Evolutionary conservation across 768 basidiomycete species (phyloP).

Genomic region (Panaeolus papilionaceus): DNA sequence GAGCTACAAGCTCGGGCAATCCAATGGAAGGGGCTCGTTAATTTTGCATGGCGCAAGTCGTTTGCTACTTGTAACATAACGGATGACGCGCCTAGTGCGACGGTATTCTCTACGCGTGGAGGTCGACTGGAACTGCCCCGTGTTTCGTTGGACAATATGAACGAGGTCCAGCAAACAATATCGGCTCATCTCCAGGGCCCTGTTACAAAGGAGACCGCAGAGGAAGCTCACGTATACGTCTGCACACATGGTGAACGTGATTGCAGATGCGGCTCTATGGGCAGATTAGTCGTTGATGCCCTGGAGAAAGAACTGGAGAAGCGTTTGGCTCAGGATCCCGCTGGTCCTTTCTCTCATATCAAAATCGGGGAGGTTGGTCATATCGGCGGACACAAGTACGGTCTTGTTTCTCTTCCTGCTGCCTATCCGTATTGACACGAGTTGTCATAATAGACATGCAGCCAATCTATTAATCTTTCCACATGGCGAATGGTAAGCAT

Average conservation of each 20-base stretch:
- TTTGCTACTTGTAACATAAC: conserved; percentile 6
- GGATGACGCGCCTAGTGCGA: conserved; percentile 39
- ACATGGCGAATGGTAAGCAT: conserved; percentile 71
- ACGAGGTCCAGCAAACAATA: conserved; percentile 49
- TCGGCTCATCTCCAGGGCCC: conserved; percentile 33
- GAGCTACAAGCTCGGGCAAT: conserved; percentile 50
- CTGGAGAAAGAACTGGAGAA: conserved; percentile 58
- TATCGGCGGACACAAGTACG: conserved; percentile 80
- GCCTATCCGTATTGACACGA: background rate
- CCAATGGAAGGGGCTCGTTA: conserved; percentile 63
- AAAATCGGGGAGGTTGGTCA: conserved; percentile 75
- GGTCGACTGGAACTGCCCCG: conserved; percentile 57
- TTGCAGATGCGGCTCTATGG: conserved; percentile 78
- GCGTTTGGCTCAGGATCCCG: conserved; percentile 37
- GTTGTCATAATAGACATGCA: conserved; percentile 53
- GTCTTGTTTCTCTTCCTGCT: background rate
- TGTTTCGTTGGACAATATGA: conserved; percentile 55
- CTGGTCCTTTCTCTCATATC: conserved; percentile 35
- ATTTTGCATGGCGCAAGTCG: conserved; percentile 59
- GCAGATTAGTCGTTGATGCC: conserved; percentile 59
- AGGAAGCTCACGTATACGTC: conserved; percentile 59
- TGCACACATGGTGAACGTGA: conserved; percentile 84
- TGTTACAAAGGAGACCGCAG: conserved; percentile 16
- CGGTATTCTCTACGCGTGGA: conserved; percentile 55
- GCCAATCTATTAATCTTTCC: conserved; percentile 75